A percentile compares a stretch with the other conserved stretches of the same genome.
These are phyloP conservation scores for Symbiodinium natans DNA, from an alignment of 73 alveolate genomes.

Conservation along the genomic window DNA sequence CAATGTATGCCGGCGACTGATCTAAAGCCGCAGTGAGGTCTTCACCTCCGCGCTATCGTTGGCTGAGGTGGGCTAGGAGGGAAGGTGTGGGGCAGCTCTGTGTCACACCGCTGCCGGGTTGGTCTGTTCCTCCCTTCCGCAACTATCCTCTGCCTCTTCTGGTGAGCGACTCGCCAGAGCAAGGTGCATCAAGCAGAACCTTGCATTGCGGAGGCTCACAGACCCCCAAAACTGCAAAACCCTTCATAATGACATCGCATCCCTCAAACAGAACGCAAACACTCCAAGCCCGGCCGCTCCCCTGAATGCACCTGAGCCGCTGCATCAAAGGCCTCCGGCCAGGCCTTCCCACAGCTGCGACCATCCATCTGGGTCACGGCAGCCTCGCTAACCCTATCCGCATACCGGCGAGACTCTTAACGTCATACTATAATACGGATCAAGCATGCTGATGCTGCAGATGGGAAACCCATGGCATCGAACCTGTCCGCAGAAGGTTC, in stretches of 20 bases:
- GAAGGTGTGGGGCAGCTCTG: no score
- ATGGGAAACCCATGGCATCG: constrained; percentile 56
- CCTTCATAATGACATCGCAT: neutral
- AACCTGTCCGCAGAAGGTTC: constrained; percentile 73
- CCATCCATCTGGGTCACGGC: constrained; percentile 86
- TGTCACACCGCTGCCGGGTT: no score
- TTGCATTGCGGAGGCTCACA: neutral
- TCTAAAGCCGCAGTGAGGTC: neutral
- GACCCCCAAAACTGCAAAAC: neutral
- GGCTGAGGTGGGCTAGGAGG: no score
- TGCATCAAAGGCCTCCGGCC: constrained; percentile 69
- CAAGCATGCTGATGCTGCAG: no score
- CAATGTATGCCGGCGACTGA: constrained; percentile 35
- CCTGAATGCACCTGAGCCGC: neutral
- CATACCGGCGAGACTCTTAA: no score
- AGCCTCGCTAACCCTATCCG: constrained; percentile 3
- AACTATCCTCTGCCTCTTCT: neutral
- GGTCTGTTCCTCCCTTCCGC: no score
- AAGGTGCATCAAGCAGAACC: constrained; percentile 80
- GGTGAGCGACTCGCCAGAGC: constrained; percentile 65
- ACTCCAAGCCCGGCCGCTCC: neutral
- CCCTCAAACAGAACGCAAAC: neutral
- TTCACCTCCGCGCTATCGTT: neutral
- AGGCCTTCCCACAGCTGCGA: constrained; percentile 57
- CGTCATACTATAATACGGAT: no score